phyloP scores from a whole-genome alignment of 2,329 filamentous ascomycete species.

The Exophiala bonariae region DNA sequence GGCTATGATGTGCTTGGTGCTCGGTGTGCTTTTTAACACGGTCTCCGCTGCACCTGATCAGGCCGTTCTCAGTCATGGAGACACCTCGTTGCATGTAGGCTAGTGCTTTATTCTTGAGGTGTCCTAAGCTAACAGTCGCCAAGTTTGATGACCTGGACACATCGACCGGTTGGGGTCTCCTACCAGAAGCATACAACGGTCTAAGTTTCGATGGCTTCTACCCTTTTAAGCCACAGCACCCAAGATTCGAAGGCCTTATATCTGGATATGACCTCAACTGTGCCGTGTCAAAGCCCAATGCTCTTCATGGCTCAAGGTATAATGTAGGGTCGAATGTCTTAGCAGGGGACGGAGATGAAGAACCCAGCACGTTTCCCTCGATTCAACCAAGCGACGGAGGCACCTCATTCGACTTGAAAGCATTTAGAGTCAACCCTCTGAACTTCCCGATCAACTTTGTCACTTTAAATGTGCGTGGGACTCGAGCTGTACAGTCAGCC shows the following conservation, averaged over 20 bases:
- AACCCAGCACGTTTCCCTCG: slow-evolving; percentile 5
- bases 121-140: background rate
- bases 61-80: background rate
- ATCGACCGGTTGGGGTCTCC: slow-evolving; percentile 15
- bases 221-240: slow-evolving; percentile 24
- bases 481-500: background rate
- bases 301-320: slow-evolving; percentile 28
- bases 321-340: slow-evolving; percentile 2
- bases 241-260: slow-evolving; percentile 21
- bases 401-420: slow-evolving; percentile 23
- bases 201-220: slow-evolving; percentile 25
- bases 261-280: slow-evolving; percentile 28
- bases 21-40: slow-evolving; percentile 19
- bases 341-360: background rate
- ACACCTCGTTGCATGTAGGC: background rate
- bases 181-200: slow-evolving; percentile 16
- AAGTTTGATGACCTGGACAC: slow-evolving; percentile 26
- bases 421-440: slow-evolving; percentile 29
- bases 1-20: slow-evolving; percentile 17
- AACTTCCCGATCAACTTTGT: slow-evolving; percentile 24
- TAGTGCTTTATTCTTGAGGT: background rate
- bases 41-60: slow-evolving; percentile 14
- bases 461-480: slow-evolving; percentile 18
- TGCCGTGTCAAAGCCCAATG: slow-evolving; percentile 30
- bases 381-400: slow-evolving; percentile 7